Evolutionary conservation across 176 grass and related monocot genomes (phyloP), one percentile per base, ranked within the genome.

Genomic region (Oropetium thomaeum): DNA sequence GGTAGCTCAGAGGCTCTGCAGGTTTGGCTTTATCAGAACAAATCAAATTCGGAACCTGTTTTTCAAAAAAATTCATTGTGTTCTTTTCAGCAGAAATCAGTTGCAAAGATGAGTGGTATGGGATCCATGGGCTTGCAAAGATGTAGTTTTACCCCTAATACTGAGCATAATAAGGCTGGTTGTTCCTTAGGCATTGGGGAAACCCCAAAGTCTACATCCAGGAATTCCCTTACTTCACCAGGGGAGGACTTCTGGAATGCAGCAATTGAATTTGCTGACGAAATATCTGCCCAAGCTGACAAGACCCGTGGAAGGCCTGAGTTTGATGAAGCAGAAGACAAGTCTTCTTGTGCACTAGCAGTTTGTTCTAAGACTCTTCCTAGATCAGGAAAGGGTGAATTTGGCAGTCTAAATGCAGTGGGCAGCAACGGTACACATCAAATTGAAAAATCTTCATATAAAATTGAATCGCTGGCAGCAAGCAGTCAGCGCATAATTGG

Each of bases 171-270:
- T 69, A 92, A 89, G 38, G 79, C 73, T 52, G 64, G 58, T 22
- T 77, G 79, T 81, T 83, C 60, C 62, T 47, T 69, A 43, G 79
- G 57, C 9, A 69, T 31, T 69, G 70, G 78, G 28, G 95, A 83
- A 41, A 98, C 88, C 42, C 95, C 91, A 27, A 97, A 78, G 76
- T 93, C 90, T 67, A 80, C 34, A 30, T 71, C 71, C 25, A 53
- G 83, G 39, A 90, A 83, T 57, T 89, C 79, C 28, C 78, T 93
- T n/a, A 76, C 87, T 69, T 98, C 95, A 25, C 91, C 95, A 8
- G 95, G 95, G 17, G 91, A 94, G 35, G 95, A 98, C 25, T 98
- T 98, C 80, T 98, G 95, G 95, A 86, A 85, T 76, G 88, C 84
- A 61, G 91, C 95, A 71, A 94, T 98, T 34, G 71, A 94, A 77